phyloP scores from a whole-genome alignment of 306 rosid species.

The Leucaena leucocephala region DNA sequence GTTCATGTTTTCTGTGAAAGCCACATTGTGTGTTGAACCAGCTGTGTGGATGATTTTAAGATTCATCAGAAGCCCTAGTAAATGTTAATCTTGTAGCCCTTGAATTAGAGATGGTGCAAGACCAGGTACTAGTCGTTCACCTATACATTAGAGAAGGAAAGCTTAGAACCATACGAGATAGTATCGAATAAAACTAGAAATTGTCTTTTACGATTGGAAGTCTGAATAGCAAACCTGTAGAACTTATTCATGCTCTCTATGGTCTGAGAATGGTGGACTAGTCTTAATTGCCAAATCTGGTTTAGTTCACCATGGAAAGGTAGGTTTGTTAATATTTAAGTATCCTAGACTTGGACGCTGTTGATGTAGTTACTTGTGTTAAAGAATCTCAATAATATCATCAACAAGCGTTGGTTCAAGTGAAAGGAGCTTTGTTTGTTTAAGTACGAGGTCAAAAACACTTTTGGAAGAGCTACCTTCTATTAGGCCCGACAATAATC shows the following conservation, averaged over 20 bases:
- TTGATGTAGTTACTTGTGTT: background rate
- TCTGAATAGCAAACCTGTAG: background rate
- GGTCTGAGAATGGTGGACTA: background rate
- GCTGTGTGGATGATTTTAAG: background rate
- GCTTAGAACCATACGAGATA: background rate
- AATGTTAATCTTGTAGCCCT: background rate
- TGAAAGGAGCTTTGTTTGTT: too few species aligned
- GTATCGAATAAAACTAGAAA: background rate
- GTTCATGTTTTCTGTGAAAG: background rate
- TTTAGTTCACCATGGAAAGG: slow-evolving; percentile 14
- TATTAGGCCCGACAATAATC: too few species aligned
- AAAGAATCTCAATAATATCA: background rate
- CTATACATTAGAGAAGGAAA: background rate
- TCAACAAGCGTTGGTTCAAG: too few species aligned
- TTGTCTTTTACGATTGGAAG: background rate
- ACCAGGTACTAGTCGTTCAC: background rate
- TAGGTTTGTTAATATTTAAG: slow-evolving; percentile 5
- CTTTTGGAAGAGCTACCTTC: too few species aligned
- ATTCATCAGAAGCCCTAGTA: background rate
- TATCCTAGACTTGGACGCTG: background rate
- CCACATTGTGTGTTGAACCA: background rate
- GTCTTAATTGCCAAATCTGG: background rate
- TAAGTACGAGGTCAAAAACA: too few species aligned
- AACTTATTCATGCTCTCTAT: background rate
- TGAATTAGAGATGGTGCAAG: background rate